Evolutionary conservation across 345 rosid genomes (phyloP).

Genomic region (Aethionema arabicum): DNA sequence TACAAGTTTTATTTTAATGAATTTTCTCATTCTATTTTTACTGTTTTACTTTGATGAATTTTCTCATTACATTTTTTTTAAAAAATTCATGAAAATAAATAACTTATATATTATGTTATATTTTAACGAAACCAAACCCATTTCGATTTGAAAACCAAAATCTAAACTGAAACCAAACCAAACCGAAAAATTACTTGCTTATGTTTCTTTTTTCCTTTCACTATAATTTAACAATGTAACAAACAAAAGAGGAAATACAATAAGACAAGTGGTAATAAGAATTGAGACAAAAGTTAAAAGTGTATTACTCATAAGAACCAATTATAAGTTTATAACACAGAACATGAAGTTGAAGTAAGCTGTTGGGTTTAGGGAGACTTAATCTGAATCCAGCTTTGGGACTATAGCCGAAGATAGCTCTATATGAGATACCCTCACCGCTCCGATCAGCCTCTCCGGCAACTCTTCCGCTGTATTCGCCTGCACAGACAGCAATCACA

Average conservation of each 20-base stretch:
- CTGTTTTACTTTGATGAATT: too few relatives aligned
- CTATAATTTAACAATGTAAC: slow-evolving; percentile 1
- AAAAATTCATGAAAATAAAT: too few relatives aligned
- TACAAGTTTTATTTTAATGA: too few relatives aligned
- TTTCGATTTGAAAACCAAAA: too few relatives aligned
- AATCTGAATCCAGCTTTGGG: slow-evolving; percentile 60
- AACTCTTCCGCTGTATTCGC: slow-evolving; percentile 84
- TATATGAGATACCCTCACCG: slow-evolving; percentile 86
- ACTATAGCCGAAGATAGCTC: slow-evolving; percentile 90
- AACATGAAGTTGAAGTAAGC: slow-evolving; percentile 23
- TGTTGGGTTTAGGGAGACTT: slow-evolving; percentile 29
- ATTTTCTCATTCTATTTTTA: too few relatives aligned
- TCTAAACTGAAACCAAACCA: too few relatives aligned
- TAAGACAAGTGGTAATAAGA: not conserved
- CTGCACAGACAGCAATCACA: slow-evolving; percentile 37
- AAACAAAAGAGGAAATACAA: not conserved
- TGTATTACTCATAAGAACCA: too few relatives aligned
- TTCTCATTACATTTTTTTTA: too few relatives aligned
- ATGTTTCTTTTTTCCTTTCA: slow-evolving; percentile 12
- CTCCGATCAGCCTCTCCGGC: slow-evolving; percentile 89
- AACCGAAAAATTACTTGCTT: not conserved
- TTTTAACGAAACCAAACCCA: too few relatives aligned
- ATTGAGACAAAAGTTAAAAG: not conserved
- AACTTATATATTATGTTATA: too few relatives aligned
- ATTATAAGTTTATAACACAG: not conserved